Base-by-base conservation (phyloP, 768 basidiomycete species). In the Termitomyces sp. region DNA sequence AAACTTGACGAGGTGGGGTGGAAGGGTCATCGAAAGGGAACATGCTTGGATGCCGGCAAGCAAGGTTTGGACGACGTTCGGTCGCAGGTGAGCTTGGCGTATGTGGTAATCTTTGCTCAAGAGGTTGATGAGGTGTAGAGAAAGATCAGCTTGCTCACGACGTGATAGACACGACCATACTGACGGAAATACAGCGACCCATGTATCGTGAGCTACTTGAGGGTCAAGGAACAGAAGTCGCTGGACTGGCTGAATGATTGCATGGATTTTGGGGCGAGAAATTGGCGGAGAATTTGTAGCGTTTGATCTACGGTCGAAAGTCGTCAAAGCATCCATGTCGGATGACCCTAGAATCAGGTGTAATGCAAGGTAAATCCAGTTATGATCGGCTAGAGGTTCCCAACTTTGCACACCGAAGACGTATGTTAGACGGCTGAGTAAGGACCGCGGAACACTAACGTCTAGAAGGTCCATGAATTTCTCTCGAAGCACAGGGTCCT, bases 1-100 rank as follows among this genome's bases (percentile, higher is more conserved):
- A 68, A 94, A 99, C 68, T 98, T 98, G 64, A 98, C 81, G 36
- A 99, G 84, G 65, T 96, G 90, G 11, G 97, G 95, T 8, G 97
- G 97, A 2, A 99, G 79, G 32, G 83, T 85, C 80, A 97, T 88
- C 0, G 90, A 82, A 5, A 95, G 93, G 8, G 79, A 83, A 69
- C 95, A 97, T n/a, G 87, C 83, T 41, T 92, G 85, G 43, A 92
- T 79, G 1, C 92, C 92, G 20, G 82, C 81, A 24, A 99, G 85
- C 30, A 99, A 78, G 0, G 94, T 94, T 68, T 97, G 90, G 47
- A 98, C 84, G 58, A 96, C 83, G 68, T 98, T 98, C 3, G 95
- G 94, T 13, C 93, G 87, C 66, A 91, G 70, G 45, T 94, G 90
- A 7, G 88, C 84, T 71, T 98, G 95, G 62, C 87, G 87, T 64